Base-by-base conservation (phyloP, 805 yeast genomes). In the Saccharomycopsis javanensis region DNA sequence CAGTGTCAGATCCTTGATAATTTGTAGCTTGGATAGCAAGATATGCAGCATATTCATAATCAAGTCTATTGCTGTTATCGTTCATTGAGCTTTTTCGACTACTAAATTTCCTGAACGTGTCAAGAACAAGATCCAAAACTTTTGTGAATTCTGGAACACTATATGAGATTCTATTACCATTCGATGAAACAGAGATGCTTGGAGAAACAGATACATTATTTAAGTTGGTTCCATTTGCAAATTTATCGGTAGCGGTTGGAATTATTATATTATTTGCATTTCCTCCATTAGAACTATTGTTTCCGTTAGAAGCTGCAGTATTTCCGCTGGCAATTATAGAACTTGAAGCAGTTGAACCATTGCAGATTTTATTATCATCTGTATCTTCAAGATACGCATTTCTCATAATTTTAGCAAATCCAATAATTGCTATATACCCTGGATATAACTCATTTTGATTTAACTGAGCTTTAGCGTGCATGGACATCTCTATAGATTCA, bases 401-500 rank as follows among this genome's bases (percentile, higher is more conserved):
- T n/a, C 25, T 25, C 10, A 55, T 30, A 33, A 89, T 79, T 65
- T 85, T 87, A 3, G 97, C 97, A 75, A 89, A 94, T 0, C 91
- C 88, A 38, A 89, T 88, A 42, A 81, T 74, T 67, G 94, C 81
- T 16, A 85, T 81, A 27, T 80, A 76, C 3, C 96, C 96, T 1
- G 92, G 88, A 60, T 83, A 79, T 42, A 92, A 75, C 65, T 92
- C 97, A 62, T 84, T 82, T 61, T 90, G 95, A 65, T 86, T 88
- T 66, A 91, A 78, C 53, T 77, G 80, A 15, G 88, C 86, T 66
- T 84, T 83, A 54, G 96, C 89, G 52, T 77, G 79, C 76, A 87
- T 81, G 7, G 99, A 96, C 33, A 81, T 73, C 54, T 88, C 96
- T 5, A 86, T 71, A 28, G 79, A 73, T 3, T 79, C 77, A 68